phyloP scores from a whole-genome alignment of 441 rosid genomes.

The Raphanus hybrid region DNA sequence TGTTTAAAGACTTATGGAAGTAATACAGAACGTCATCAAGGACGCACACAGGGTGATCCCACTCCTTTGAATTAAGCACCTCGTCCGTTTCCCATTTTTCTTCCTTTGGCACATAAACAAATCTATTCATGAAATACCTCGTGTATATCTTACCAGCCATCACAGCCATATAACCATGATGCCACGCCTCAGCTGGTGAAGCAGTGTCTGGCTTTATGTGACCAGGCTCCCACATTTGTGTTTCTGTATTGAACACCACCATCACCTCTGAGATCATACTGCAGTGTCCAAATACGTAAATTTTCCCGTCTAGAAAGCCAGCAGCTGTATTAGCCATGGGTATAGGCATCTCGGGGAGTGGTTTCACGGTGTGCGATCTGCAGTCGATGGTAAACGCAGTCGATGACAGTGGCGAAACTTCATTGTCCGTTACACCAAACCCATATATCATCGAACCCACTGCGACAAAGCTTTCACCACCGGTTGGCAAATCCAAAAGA shows the following conservation, averaged over 20 bases:
- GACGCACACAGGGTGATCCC: background rate
- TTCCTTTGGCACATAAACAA: conserved; percentile 6
- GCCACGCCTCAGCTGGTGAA: background rate
- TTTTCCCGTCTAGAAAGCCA: background rate
- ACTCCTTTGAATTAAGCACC: background rate
- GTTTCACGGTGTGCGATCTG: conserved; percentile 10
- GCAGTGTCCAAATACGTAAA: background rate
- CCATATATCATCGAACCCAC: conserved; percentile 8
- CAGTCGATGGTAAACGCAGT: conserved; percentile 2
- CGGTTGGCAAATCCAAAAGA: background rate
- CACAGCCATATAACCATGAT: background rate
- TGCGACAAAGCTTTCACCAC: background rate
- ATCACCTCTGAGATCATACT: background rate
- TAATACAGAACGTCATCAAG: background rate
- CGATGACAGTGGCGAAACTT: background rate
- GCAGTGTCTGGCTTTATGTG: background rate
- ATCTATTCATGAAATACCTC: background rate
- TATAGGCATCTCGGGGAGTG: conserved; percentile 9
- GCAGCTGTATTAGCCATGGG: background rate
- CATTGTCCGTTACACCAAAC: background rate
- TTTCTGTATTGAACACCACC: conserved; percentile 18
- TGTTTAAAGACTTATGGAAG: background rate
- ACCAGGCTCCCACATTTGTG: conserved; percentile 20
- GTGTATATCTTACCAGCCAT: background rate
- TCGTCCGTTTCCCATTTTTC: background rate